Percentiles rank a stretch among this genome's conserved stretches.
Conservation (phyloP, 306 rosid species). For the Crotalaria pallida region DNA sequence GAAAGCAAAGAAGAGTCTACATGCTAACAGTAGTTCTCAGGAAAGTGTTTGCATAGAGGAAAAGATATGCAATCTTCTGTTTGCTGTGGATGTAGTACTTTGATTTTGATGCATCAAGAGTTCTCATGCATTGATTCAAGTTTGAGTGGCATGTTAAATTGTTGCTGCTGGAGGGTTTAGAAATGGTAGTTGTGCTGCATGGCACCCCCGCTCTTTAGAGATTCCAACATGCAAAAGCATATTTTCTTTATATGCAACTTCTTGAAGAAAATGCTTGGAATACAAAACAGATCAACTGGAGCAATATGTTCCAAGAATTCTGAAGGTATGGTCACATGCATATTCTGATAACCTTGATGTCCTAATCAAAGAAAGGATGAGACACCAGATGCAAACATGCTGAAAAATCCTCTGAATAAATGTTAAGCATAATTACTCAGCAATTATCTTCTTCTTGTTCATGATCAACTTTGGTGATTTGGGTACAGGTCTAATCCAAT, state of each 20-base stretch:
- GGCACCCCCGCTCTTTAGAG: constrained; percentile 12
- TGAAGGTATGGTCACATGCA: background rate
- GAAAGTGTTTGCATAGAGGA: constrained; percentile 35
- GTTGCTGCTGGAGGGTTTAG: background rate
- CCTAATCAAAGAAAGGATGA: background rate
- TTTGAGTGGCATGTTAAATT: background rate
- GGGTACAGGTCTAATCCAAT: background rate
- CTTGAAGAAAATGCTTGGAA: background rate
- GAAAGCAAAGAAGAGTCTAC: constrained; percentile 56
- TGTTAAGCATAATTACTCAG: background rate
- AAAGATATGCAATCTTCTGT: constrained; percentile 66
- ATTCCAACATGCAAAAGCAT: constrained; percentile 4
- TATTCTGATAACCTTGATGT: constrained; percentile 2
- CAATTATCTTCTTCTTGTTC: background rate
- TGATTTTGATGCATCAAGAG: constrained; percentile 21
- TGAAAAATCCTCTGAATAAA: background rate
- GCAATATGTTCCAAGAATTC: background rate
- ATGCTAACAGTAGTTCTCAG: constrained; percentile 23
- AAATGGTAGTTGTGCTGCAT: constrained; percentile 2
- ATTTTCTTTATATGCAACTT: background rate
- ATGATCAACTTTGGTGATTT: background rate
- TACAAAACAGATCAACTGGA: background rate
- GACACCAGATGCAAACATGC: background rate
- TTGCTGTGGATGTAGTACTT: constrained; percentile 37
- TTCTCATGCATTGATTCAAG: constrained; percentile 10